Evolutionary conservation across 2,329 filamentous ascomycete species (phyloP), one percentile per base, ranked within the genome.

Genomic region (Neoscytalidium dimidiatum): DNA sequence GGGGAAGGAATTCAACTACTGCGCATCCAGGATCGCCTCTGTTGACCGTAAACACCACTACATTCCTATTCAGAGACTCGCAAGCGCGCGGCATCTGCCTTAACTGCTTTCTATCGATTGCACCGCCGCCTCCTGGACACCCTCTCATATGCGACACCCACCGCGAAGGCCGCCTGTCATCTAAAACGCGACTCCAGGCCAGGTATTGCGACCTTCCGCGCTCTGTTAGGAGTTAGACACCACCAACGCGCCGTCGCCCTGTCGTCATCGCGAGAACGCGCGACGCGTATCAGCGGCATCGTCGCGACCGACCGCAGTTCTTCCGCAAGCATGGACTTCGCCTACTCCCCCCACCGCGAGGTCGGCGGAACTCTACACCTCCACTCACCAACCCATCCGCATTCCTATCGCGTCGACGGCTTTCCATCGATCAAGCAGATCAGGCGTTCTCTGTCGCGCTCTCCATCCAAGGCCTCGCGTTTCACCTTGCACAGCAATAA

Each of bases 381-480:
- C 71, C 89, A 92, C 69, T 97, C 94, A 67, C 94, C 94, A 66
- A 94, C 91, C 13, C 77, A 77, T 67, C 70, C 73, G 53, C 89
- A 92, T 72, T 87, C 88, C 67, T 91, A 92, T 76, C 90, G 91
- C 78, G 90, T 94, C 72, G 92, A 96, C 81, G 88, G 92, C 69
- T 90, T 91, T 67, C 88, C 91, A 58, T 90, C 91, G 66, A 91
- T 97, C 68, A 87, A 92, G 74, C 91, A 92, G 72, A 83, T 97
- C 66, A 87, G 94, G 69, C 91, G 92, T 71, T 97, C 94, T 28
- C 84, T 97, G 68, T 97, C 94, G 65, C 87, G 93, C 71, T 97
- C 94, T n/a, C 94, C 94, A 11, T 97, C 94, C 33, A 96, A 95
- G 77, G 83, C 82, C 48, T 85, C 85, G 65, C 84, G 86, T 71